These are phyloP conservation scores for Friedmanniomyces simplex DNA, from an alignment of 495 filamentous ascomycete species.

Conservation along the genomic window DNA sequence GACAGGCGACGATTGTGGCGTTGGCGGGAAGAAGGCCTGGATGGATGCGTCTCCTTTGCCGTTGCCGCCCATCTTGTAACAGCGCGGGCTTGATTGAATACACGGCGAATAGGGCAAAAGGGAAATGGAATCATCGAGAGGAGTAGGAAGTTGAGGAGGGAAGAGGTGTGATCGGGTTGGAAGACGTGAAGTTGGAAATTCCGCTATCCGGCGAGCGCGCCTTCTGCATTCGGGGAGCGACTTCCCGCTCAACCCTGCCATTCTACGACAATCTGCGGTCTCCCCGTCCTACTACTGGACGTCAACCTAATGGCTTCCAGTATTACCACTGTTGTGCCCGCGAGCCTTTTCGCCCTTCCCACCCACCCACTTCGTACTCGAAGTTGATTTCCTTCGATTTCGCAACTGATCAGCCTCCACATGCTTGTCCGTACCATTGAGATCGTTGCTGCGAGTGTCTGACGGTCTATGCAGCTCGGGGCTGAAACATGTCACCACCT, in stretches of 20 bases:
- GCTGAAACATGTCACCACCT: no score
- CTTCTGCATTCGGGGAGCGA: neutral
- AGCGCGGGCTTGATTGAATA: neutral
- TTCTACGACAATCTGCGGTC: no score
- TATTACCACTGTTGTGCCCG: no score
- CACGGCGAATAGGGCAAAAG: neutral
- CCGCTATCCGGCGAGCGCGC: neutral
- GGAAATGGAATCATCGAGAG: neutral
- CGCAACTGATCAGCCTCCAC: neutral
- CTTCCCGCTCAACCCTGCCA: neutral
- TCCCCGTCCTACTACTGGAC: neutral
- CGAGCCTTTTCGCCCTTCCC: no score
- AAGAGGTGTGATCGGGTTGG: neutral
- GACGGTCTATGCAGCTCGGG: no score
- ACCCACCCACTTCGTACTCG: no score
- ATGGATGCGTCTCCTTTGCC: constrained; percentile 16
- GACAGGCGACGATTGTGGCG: constrained; percentile 5
- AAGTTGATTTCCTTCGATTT: no score
- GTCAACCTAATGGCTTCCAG: no score
- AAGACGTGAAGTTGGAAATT: neutral
- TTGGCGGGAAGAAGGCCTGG: constrained; percentile 20
- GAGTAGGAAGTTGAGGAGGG: neutral
- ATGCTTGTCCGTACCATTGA: no score
- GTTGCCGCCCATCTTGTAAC: constrained; percentile 1
- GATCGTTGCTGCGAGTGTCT: no score